Percentiles rank a stretch among this genome's conserved stretches.
phyloP scores from a whole-genome alignment of 2,329 filamentous ascomycete genomes.

The Cercospora zeina region DNA sequence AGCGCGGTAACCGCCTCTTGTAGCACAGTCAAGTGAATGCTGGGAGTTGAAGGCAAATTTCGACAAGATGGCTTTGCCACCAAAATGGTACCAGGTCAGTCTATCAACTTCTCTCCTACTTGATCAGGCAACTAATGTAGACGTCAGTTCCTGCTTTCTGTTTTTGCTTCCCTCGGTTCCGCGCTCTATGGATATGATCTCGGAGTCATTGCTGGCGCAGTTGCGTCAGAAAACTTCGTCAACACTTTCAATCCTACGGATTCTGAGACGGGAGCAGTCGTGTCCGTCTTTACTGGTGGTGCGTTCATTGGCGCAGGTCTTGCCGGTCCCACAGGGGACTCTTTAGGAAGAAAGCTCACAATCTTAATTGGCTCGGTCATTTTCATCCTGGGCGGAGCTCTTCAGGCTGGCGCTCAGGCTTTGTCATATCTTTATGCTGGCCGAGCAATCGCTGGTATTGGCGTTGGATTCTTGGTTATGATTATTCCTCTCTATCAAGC shows the following conservation, averaged over 20 bases:
- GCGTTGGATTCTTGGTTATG: constrained; percentile 63
- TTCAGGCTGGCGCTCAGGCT: constrained; percentile 68
- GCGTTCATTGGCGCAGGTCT: constrained; percentile 69
- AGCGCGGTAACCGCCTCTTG: not conserved
- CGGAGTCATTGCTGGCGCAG: constrained; percentile 61
- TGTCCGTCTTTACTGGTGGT: constrained; percentile 74
- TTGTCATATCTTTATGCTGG: constrained; percentile 68
- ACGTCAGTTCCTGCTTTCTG: constrained; percentile 56
- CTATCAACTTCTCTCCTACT: not conserved
- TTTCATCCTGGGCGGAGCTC: constrained; percentile 69
- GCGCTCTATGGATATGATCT: constrained; percentile 59
- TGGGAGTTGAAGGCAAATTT: not conserved
- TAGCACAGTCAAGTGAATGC: not conserved
- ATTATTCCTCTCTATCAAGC: constrained; percentile 74
- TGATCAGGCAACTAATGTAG: not conserved
- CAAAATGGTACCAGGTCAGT: constrained; percentile 56
- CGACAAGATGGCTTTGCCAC: constrained; percentile 54
- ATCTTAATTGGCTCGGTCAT: constrained; percentile 70
- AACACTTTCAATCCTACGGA: constrained; percentile 44
- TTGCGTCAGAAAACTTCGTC: constrained; percentile 49
- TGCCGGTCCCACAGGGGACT: constrained; percentile 65
- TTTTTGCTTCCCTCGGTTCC: constrained; percentile 61
- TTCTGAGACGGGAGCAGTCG: constrained; percentile 61
- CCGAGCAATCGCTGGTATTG: constrained; percentile 48
- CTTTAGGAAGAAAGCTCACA: constrained; percentile 67